Evolutionary conservation across 2,329 filamentous ascomycete species (phyloP).

Genomic region (Clonostachys byssicola): DNA sequence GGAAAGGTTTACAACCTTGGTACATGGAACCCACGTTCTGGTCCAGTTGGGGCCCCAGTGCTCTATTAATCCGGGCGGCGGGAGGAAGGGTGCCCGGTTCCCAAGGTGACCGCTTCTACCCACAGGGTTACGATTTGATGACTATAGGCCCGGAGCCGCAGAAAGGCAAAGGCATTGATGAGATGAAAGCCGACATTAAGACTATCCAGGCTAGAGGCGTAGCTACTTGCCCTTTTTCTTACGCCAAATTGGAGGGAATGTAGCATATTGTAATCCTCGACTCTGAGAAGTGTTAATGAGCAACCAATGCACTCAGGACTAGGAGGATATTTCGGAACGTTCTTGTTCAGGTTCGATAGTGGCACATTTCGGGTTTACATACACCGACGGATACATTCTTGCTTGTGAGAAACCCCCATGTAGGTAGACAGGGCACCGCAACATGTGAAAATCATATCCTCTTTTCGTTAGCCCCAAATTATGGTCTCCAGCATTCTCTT

Average conservation of each 20-base stretch:
- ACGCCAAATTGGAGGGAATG: not conserved
- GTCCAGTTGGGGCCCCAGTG: slow-evolving; percentile 41
- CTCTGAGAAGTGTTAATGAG: too few species aligned
- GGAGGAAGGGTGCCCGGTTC: slow-evolving; percentile 43
- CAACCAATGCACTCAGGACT: too few species aligned
- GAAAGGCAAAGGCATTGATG: slow-evolving; percentile 9
- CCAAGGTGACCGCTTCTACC: slow-evolving; percentile 35
- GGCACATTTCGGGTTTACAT: too few species aligned
- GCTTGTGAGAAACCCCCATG: too few species aligned
- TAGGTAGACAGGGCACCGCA: too few species aligned
- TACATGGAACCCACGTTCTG: slow-evolving; percentile 44
- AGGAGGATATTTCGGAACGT: too few species aligned
- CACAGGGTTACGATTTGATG: slow-evolving; percentile 38
- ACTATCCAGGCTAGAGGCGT: not conserved
- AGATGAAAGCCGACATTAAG: slow-evolving; percentile 4
- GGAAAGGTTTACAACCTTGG: slow-evolving; percentile 45
- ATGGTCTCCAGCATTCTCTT: too few species aligned
- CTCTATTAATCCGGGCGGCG: slow-evolving; percentile 34
- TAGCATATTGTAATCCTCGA: too few species aligned
- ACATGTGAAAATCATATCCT: too few species aligned
- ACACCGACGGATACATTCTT: too few species aligned
- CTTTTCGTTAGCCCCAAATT: too few species aligned
- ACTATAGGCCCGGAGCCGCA: slow-evolving; percentile 13
- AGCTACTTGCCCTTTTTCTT: not conserved
- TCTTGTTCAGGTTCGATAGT: too few species aligned